These are phyloP conservation scores for Bruguiera gymnorhiza DNA, from an alignment of 345 rosid genomes.

Conservation along the genomic window DNA sequence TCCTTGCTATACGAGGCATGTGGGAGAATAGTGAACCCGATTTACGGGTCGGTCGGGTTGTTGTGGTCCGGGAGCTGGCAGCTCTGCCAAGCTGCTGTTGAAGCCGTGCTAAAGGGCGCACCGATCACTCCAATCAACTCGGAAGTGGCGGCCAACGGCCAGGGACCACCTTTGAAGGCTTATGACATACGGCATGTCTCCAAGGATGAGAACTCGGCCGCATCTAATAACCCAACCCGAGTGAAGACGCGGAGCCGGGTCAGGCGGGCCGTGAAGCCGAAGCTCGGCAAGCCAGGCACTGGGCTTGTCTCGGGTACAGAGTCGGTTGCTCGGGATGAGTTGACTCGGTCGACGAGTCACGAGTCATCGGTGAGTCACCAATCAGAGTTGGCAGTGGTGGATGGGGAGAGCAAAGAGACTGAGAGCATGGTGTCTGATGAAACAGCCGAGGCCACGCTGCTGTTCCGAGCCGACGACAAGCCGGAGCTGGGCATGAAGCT, in stretches of 20 bases:
- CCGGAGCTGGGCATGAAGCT: conserved; percentile 23
- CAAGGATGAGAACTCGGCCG: conserved; percentile 62
- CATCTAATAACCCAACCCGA: conserved; percentile 29
- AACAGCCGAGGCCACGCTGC: conserved; percentile 36
- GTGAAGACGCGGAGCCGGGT: conserved; percentile 50
- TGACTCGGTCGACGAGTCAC: conserved; percentile 66
- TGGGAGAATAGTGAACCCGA: conserved; percentile 93
- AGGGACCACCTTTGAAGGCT: conserved; percentile 70
- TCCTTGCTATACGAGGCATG: conserved; percentile 97
- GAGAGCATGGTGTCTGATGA: conserved; percentile 68
- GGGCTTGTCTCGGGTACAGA: neutral
- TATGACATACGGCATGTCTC: conserved; percentile 88
- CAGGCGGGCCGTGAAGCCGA: conserved; percentile 41
- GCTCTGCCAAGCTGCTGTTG: conserved; percentile 93
- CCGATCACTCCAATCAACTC: conserved; percentile 70
- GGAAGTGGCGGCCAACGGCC: conserved; percentile 62
- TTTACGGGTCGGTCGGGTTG: conserved; percentile 91
- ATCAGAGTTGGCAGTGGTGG: conserved; percentile 60
- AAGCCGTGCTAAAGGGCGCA: conserved; percentile 80
- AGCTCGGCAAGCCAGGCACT: conserved; percentile 16
- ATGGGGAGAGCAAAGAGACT: conserved; percentile 60
- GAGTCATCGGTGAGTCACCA: conserved; percentile 89
- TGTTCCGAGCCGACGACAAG: conserved; percentile 35
- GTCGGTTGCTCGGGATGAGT: conserved; percentile 18
- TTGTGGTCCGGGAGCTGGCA: conserved; percentile 95